Base-by-base conservation (phyloP, 2,329 filamentous ascomycete species). In the Shiraia bambusicola region DNA sequence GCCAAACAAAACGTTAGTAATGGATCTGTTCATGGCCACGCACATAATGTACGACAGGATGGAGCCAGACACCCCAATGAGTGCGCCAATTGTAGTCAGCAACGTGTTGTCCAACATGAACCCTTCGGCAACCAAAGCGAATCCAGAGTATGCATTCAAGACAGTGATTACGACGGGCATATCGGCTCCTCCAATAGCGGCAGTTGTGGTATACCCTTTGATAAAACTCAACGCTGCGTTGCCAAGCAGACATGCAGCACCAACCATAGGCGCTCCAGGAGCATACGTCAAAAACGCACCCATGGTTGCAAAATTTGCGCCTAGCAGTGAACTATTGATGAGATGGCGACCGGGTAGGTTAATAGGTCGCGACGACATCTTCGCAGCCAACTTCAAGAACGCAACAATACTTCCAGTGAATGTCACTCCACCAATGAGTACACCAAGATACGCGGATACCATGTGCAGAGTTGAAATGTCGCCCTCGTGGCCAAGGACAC, bases 121-220 rank as follows among this genome's bases (percentile, higher is more conserved):
- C 0, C 90, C 90, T 68, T 95, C 89, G 0, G 90, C 89, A 0
- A 95, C 88, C 2, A 95, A 77, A 0, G 90, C 90, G 43, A 95
- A 95, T 10, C 90, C 90, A 34, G 87, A 92, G 65, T 95, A 95
- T 0, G 89, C 89, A 56, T 95, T 95, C 14, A 95, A 71, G 1
- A 95, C 89, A 0, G 88, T 94, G 50, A 94, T 94, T 24, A 93
- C 88, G 4, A 94, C 88, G 11, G 86, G 89, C 89, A 95, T 95
- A 61, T 95, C 90, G 10, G 89, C 89, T n/a, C 89, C 90, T 15
- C 90, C 90, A 59, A 95, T 94, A 0, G 88, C 88, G 2, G 89
- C 80, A 0, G 90, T 95, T 0, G 89, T 94, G 0, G 89, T 95
- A 61, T 82, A 94, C 6, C 90, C 90, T 66, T 95, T 92, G 48